phyloP scores from a whole-genome alignment of 306 rosid genomes.

The Pterocarpus santalinus region DNA sequence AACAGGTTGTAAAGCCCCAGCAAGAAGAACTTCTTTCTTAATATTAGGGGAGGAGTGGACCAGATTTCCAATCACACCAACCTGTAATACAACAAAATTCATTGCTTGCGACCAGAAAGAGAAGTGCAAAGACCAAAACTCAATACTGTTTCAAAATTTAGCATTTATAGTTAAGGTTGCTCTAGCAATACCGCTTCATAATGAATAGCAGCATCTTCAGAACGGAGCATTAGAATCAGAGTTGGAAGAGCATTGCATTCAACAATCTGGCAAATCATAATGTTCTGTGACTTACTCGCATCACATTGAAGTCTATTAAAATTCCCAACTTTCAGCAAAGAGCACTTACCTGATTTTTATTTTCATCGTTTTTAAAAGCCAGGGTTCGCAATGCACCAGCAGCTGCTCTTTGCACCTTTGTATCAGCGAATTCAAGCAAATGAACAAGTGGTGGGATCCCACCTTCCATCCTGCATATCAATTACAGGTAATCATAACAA shows the following conservation, averaged over 20 bases:
- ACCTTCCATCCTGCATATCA: conserved; percentile 77
- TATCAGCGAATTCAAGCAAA: conserved; percentile 81
- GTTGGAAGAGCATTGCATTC: conserved; percentile 95
- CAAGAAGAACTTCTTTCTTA: conserved; percentile 90
- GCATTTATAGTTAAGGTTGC: conserved; percentile 15
- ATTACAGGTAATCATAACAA: conserved; percentile 39
- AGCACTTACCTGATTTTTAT: conserved; percentile 77
- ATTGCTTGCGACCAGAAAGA: conserved; percentile 31
- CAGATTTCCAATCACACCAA: conserved; percentile 94
- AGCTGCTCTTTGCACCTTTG: conserved; percentile 95
- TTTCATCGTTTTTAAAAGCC: conserved; percentile 87
- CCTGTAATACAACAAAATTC: conserved; percentile 61
- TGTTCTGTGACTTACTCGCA: conserved; percentile 1
- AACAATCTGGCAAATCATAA: conserved; percentile 74
- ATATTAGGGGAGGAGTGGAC: conserved; percentile 94
- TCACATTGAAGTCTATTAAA: conserved; percentile 22
- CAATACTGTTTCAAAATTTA: conserved; percentile 18
- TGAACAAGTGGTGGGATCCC: conserved; percentile 93
- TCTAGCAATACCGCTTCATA: conserved; percentile 80
- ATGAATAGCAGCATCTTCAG: conserved; percentile 93
- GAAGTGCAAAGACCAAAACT: conserved; percentile 29
- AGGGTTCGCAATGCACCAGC: conserved; percentile 90
- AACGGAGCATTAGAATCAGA: conserved; percentile 87
- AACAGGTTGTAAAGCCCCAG: conserved; percentile 94
- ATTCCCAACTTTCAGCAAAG: conserved; percentile 26